Conservation (phyloP, 805 yeast species). For the Ogataea methylovora region DNA sequence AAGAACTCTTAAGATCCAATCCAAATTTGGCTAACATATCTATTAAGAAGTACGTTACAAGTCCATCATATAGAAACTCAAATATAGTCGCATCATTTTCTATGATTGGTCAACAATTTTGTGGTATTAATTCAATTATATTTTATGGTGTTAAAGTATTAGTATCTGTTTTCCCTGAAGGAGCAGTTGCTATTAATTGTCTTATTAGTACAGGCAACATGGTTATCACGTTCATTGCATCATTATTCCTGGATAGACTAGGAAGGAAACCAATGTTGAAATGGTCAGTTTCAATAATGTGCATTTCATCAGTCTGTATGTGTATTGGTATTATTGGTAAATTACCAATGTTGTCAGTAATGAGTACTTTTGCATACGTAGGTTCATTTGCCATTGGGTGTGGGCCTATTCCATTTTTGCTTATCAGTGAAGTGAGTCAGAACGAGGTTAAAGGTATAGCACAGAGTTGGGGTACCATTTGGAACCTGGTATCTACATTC, state of each 20-base stretch:
- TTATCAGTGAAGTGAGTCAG: conserved; percentile 86
- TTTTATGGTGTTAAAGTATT: conserved; percentile 89
- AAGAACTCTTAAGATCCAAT: conserved; percentile 12
- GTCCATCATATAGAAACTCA: conserved; percentile 47
- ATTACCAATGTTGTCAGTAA: conserved; percentile 42
- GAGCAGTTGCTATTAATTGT: conserved; percentile 68
- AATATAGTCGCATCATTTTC: conserved; percentile 61
- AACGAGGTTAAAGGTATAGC: conserved; percentile 74
- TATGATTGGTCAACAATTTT: conserved; percentile 80
- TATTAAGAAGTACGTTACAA: conserved; percentile 36
- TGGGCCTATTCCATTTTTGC: conserved; percentile 92
- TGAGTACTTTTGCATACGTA: conserved; percentile 67
- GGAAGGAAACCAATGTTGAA: conserved; percentile 73
- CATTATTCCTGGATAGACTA: conserved; percentile 62
- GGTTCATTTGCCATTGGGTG: conserved; percentile 84
- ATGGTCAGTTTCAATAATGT: conserved; percentile 64
- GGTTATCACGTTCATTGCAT: conserved; percentile 64
- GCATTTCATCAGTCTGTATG: conserved; percentile 52
- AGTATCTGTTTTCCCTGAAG: conserved; percentile 60
- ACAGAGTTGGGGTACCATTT: conserved; percentile 85
- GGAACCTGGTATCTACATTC: conserved; percentile 90
- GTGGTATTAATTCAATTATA: conserved; percentile 88
- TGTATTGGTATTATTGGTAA: conserved; percentile 54
- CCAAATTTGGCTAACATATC: conserved; percentile 18
- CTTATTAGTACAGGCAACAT: conserved; percentile 70